These are phyloP conservation scores for Pneumocystis murina DNA, from an alignment of 1,139 yeast genomes.

Conservation along the genomic window DNA sequence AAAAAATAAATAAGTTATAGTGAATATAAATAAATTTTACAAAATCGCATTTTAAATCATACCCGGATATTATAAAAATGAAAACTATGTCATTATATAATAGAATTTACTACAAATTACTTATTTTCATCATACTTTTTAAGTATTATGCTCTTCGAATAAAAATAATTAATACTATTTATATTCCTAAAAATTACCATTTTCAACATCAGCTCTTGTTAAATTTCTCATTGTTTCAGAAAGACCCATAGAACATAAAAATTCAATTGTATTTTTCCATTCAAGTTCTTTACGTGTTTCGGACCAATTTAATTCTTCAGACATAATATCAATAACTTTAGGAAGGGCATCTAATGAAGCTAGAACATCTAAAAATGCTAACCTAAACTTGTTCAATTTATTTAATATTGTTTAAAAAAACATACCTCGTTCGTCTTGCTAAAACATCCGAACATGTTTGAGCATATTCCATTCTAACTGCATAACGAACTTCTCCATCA, in stretches of 20 bases:
- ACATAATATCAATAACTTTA: constrained; percentile 76
- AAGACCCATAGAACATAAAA: constrained; percentile 30
- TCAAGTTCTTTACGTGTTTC: constrained; percentile 42
- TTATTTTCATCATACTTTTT: not conserved
- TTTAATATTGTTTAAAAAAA: not conserved
- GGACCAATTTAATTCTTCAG: constrained; percentile 63
- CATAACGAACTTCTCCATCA: constrained; percentile 78
- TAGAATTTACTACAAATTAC: not conserved
- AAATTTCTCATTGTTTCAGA: constrained; percentile 10
- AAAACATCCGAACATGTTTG: constrained; percentile 81
- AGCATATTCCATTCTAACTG: constrained; percentile 68
- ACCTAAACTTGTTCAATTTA: constrained; percentile 25
- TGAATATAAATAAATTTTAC: too few relatives aligned
- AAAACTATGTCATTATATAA: too few relatives aligned
- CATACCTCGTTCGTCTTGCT: constrained; percentile 60
- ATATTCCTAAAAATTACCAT: constrained; percentile 5
- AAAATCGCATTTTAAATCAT: too few relatives aligned
- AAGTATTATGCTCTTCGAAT: not conserved
- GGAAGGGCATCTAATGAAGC: constrained; percentile 73
- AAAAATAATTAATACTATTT: not conserved
- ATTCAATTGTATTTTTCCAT: constrained; percentile 24
- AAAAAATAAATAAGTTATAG: not conserved
- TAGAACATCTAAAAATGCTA: constrained; percentile 79
- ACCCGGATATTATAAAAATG: too few relatives aligned
- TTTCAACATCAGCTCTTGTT: constrained; percentile 14